phyloP scores from a whole-genome alignment of 2,329 filamentous ascomycete genomes.

The Epichloe bromicola region DNA sequence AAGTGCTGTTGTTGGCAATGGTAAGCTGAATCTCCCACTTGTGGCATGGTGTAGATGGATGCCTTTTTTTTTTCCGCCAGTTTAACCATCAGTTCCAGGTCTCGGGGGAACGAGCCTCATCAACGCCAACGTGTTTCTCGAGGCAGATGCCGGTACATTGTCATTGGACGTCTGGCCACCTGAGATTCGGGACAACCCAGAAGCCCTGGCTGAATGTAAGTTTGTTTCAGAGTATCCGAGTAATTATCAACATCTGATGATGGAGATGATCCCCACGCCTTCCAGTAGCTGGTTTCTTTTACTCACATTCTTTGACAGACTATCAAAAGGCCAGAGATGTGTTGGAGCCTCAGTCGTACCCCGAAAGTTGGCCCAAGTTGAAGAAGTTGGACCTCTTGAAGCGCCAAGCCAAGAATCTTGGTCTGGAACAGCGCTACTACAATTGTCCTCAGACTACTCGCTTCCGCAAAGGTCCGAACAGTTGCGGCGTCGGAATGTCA shows the following conservation, averaged over 20 bases:
- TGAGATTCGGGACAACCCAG: conserved; percentile 33
- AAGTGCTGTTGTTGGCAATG: conserved; percentile 47
- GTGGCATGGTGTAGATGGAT: neutral
- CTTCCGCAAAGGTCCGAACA: conserved; percentile 48
- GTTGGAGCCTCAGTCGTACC: conserved; percentile 46
- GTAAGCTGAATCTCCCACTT: conserved; percentile 18
- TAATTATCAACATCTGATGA: too few species aligned
- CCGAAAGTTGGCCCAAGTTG: conserved; percentile 41
- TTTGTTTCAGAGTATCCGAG: neutral
- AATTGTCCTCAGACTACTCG: conserved; percentile 48
- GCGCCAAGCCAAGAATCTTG: conserved; percentile 40
- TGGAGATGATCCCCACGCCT: too few species aligned
- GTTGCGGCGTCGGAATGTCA: conserved; percentile 50
- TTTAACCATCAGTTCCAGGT: conserved; percentile 12
- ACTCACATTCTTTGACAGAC: conserved; percentile 25
- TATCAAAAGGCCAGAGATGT: conserved; percentile 42
- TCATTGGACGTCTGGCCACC: conserved; percentile 43
- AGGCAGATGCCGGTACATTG: conserved; percentile 42
- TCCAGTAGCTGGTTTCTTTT: neutral
- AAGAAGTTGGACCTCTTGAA: conserved; percentile 45
- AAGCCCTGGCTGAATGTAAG: conserved; percentile 36
- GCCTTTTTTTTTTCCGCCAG: neutral
- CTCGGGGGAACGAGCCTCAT: conserved; percentile 56
- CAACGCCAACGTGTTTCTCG: conserved; percentile 55
- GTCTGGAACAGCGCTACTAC: conserved; percentile 38